Base-by-base conservation (phyloP, 441 rosid species). In the Biscutella auriculata region DNA sequence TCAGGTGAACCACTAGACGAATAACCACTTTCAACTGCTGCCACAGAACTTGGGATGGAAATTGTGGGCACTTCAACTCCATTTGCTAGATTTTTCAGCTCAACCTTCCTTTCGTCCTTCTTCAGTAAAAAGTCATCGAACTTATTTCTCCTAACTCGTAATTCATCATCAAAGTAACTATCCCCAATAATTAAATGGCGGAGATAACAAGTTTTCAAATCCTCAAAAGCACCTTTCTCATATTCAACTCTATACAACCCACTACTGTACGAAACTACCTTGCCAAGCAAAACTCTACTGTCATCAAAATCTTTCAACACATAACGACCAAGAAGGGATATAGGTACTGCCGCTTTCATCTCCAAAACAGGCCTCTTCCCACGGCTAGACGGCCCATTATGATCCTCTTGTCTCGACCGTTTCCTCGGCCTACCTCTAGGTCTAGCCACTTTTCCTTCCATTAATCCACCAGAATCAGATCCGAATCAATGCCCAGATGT, bases 141-240 rank as follows among this genome's bases (percentile, higher is more conserved):
- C 44, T 69, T 79, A 55, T 61, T 62, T 58, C 73, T 78, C 57
- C 90, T 76, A 41, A 58, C 55, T 35, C 30, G 53, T 70, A 86
- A 61, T 16, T 79, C 88, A 49, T 63, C 64, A 10, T 76, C 76
- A 17, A 82, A 73, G 56, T 67, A 53, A 19, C 65, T 65, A 9
- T 84, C 93, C 3, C 47, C 79, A 10, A 82, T 40, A 32, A 79
- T 19, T 52, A 82, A 65, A 23, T 52, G 41, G 5, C 95, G 88
- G 32, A 89, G 67, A 71, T 89, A 93, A 12, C 79, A 12, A 50
- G 93, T 81, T 8, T 86, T 90, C 68, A 86, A 56, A 74, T 84
- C 93, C 77, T 86, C 97, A 36, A 58, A 76, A 56, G 84, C 93
- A 13, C 97, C 93, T 61, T 89, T 90, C 70, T 89, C 97, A 52